phyloP scores from a whole-genome alignment of 805 yeast genomes.

The Hanseniaspora nectarophila region DNA sequence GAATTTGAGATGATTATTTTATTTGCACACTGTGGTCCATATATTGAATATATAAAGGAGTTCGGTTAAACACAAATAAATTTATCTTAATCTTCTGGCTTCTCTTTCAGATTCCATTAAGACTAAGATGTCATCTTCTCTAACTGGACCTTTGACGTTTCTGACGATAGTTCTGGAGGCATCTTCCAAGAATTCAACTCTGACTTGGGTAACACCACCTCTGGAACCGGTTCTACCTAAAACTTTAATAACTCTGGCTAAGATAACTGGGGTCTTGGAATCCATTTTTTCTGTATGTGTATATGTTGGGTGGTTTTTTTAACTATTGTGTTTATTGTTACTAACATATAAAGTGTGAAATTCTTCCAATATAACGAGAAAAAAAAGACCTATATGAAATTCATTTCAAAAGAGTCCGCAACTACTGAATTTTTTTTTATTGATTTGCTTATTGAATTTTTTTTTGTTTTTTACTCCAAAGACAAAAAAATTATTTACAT shows the following conservation, averaged over 20 bases:
- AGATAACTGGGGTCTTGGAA: constrained; percentile 83
- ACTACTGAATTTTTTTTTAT: too few relatives aligned
- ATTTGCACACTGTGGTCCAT: constrained; percentile 5
- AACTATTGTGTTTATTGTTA: too few relatives aligned
- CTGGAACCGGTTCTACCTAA: constrained; percentile 99
- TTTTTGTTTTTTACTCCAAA: too few relatives aligned
- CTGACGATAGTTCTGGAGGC: constrained; percentile 91
- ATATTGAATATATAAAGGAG: neutral
- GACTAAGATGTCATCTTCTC: constrained; percentile 96
- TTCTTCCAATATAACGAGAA: too few relatives aligned
- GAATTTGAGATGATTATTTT: neutral
- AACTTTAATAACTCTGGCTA: constrained; percentile 98
- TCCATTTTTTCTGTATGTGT: constrained; percentile 23
- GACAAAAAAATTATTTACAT: neutral
- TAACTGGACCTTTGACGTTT: constrained; percentile 96
- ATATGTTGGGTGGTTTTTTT: constrained; percentile 15
- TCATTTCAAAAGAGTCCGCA: too few relatives aligned
- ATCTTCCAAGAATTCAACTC: constrained; percentile 93
- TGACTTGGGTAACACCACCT: constrained; percentile 99
- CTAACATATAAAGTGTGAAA: too few relatives aligned
- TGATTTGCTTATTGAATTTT: too few relatives aligned
- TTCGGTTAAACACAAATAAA: neutral
- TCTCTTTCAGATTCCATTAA: constrained; percentile 99
- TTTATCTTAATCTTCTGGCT: constrained; percentile 86
- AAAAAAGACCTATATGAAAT: too few relatives aligned